Percentiles rank a stretch among this genome's conserved stretches.
These are phyloP conservation scores for Corrigiola litoralis DNA, from an alignment of 179 eudicot species.

Conservation along the genomic window DNA sequence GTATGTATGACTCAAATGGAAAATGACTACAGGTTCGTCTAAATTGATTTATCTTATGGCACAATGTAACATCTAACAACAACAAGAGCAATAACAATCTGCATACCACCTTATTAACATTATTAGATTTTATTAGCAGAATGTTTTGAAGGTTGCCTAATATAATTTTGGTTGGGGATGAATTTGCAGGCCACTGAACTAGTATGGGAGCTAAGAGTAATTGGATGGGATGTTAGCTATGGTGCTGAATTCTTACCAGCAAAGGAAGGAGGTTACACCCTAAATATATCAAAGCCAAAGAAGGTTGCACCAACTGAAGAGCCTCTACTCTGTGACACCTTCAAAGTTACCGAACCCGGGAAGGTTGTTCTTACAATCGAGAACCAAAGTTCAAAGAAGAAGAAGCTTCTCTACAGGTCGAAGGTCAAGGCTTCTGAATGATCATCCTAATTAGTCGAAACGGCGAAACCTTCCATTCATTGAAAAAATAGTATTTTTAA, in stretches of 20 bases:
- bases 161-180: background rate
- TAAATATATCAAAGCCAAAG: constrained; percentile 62
- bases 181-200: constrained; percentile 19
- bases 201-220: constrained; percentile 60
- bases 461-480: constrained; percentile 6
- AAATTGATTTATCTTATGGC: too few relatives aligned
- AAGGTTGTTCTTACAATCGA: constrained; percentile 69
- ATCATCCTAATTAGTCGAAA: constrained; percentile 1
- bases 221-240: constrained; percentile 75
- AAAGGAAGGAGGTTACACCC: constrained; percentile 76
- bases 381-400: constrained; percentile 72
- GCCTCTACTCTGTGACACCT: constrained; percentile 50
- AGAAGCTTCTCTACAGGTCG: constrained; percentile 61
- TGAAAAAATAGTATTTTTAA: constrained; percentile 13
- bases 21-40: too few relatives aligned
- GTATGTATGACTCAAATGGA: too few relatives aligned
- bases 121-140: background rate
- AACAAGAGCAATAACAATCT: background rate
- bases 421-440: constrained; percentile 36
- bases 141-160: background rate
- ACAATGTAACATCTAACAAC: too few relatives aligned
- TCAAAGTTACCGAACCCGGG: constrained; percentile 65
- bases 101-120: background rate
- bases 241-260: constrained; percentile 75
- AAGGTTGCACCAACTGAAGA: constrained; percentile 58